These are phyloP conservation scores for Coniochaeta prunicola DNA, from an alignment of 2,329 filamentous ascomycete species.

Conservation along the genomic window DNA sequence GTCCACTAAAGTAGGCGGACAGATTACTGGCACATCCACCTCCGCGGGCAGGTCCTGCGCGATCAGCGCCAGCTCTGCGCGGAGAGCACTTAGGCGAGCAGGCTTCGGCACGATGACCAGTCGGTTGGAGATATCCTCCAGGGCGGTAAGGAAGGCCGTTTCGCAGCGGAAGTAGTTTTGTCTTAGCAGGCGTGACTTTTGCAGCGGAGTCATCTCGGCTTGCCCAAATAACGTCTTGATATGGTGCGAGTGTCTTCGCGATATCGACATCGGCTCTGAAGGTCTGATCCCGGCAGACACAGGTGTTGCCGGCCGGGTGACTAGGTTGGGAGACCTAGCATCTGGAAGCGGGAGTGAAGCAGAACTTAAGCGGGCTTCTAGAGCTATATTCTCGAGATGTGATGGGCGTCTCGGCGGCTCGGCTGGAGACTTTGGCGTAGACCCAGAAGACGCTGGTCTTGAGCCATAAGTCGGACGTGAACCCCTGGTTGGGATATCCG, in stretches of 20 bases:
- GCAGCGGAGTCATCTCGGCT: conserved; percentile 53
- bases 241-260: conserved; percentile 53
- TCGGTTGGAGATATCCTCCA: conserved; percentile 81
- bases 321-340: conserved; percentile 41
- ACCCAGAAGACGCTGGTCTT: conserved; percentile 13
- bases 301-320: conserved; percentile 50
- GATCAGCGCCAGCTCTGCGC: conserved; percentile 74
- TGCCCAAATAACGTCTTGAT: conserved; percentile 49
- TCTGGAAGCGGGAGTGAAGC: conserved; percentile 61
- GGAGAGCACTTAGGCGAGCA: conserved; percentile 70
- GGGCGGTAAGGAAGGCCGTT: conserved; percentile 71
- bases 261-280: conserved; percentile 35
- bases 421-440: conserved; percentile 20
- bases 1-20: conserved; percentile 65
- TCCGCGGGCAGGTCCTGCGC: conserved; percentile 76
- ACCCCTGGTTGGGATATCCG: conserved; percentile 9
- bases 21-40: conserved; percentile 77
- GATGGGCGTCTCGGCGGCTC: conserved; percentile 34
- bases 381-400: conserved; percentile 42
- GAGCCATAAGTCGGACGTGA: conserved; percentile 9
- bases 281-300: conserved; percentile 47
- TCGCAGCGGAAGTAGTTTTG: conserved; percentile 80
- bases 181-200: conserved; percentile 65
- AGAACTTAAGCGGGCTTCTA: conserved; percentile 59
- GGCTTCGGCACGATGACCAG: conserved; percentile 75